A percentile compares a stretch with the other conserved stretches of the same genome.
These are phyloP conservation scores for Eucalyptus microcorys DNA, from an alignment of 345 rosid species.

Conservation along the genomic window DNA sequence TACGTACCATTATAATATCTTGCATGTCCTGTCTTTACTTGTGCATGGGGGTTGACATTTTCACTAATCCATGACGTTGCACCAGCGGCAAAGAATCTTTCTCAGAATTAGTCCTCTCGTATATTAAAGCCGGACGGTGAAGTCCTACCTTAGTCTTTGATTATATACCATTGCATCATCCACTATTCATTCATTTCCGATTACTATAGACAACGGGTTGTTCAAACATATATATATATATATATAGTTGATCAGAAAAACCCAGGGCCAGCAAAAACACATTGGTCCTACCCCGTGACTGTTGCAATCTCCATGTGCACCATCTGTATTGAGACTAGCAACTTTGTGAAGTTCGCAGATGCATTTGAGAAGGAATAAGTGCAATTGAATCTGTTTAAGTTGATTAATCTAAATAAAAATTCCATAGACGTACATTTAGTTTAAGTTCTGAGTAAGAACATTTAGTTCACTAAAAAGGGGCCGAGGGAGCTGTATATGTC, in stretches of 20 bases:
- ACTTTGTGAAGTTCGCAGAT: not conserved
- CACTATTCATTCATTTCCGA: not conserved
- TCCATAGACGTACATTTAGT: not conserved
- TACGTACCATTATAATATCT: not conserved
- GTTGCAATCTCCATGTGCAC: no score
- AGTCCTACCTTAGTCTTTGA: not conserved
- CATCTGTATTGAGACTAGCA: no score
- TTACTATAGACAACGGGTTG: not conserved
- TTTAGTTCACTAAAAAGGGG: not conserved
- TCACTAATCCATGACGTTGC: not conserved
- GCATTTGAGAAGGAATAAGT: not conserved
- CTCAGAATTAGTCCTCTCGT: not conserved
- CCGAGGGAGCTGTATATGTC: not conserved
- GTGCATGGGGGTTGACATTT: conserved; percentile 25
- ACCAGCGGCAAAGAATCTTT: conserved; percentile 7
- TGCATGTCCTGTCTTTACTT: conserved; percentile 1
- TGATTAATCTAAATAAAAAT: not conserved
- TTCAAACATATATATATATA: not conserved
- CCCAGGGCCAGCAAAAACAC: no score
- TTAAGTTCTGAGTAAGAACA: not conserved
- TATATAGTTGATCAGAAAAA: no score
- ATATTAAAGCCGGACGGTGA: not conserved
- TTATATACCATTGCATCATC: not conserved
- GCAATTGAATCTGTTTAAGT: not conserved
- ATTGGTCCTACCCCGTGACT: no score